Conservation (phyloP, 1,284 basidiomycete species). For the Cutaneotrichosporon curvatum region DNA sequence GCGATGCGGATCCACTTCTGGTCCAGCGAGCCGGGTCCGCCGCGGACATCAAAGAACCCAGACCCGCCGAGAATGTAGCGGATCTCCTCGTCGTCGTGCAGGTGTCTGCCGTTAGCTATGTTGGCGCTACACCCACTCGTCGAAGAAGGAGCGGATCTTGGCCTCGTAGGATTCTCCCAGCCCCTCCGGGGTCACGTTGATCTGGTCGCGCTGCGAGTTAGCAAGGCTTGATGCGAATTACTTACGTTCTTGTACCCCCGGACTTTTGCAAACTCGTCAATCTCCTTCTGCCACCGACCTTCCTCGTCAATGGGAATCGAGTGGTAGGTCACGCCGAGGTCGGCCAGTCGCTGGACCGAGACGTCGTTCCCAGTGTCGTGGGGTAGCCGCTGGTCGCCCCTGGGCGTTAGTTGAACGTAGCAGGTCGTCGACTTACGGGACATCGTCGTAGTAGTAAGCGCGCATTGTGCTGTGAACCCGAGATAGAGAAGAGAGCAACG, state of each 20-base stretch:
- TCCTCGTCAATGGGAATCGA: conserved; percentile 54
- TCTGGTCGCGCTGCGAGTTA: conserved; percentile 52
- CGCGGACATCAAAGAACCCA: conserved; percentile 78
- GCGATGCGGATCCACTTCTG: conserved; percentile 68
- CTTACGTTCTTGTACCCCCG: conserved; percentile 63
- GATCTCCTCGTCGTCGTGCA: conserved; percentile 89
- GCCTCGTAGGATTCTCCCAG: conserved; percentile 70
- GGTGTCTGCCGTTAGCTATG: conserved; percentile 52
- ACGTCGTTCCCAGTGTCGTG: conserved; percentile 63
- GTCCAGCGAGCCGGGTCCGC: conserved; percentile 31
- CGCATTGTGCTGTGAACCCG: conserved; percentile 56
- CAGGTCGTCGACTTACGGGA: conserved; percentile 44
- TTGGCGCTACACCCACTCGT: conserved; percentile 54
- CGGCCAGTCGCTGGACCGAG: conserved; percentile 49
- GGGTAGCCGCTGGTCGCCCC: conserved; percentile 65
- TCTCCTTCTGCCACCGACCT: conserved; percentile 50
- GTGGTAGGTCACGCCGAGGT: conserved; percentile 59
- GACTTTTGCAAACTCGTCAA: conserved; percentile 57
- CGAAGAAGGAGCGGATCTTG: conserved; percentile 71
- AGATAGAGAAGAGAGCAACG: neutral
- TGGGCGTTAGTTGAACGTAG: conserved; percentile 14
- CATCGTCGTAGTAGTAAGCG: conserved; percentile 72
- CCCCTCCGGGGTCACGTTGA: conserved; percentile 64
- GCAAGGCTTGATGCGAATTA: no score
- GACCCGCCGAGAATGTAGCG: conserved; percentile 71